phyloP scores from a whole-genome alignment of 2,329 filamentous ascomycete genomes.

The Grosmannia clavigera region DNA sequence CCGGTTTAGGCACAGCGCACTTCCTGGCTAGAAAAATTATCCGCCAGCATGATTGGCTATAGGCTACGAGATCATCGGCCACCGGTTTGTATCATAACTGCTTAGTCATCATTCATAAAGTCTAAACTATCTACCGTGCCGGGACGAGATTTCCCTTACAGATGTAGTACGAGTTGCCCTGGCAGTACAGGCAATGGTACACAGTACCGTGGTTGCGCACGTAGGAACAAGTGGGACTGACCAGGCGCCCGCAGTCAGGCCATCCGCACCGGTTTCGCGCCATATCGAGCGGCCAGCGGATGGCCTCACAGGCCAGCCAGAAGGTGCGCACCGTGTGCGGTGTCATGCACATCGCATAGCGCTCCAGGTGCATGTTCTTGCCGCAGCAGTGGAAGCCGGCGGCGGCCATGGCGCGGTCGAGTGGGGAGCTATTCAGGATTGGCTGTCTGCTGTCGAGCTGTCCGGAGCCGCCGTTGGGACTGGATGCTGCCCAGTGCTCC shows the following conservation, averaged over 20 bases:
- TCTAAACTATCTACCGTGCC: background rate
- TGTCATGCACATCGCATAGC: conserved; percentile 1
- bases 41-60: background rate
- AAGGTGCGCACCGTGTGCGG: background rate
- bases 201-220: background rate
- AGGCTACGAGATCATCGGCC: background rate
- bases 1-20: background rate
- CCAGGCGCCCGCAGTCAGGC: conserved; percentile 7
- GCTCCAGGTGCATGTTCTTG: background rate
- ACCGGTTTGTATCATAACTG: background rate
- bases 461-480: background rate
- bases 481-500: background rate
- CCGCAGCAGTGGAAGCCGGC: conserved; percentile 6
- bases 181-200: conserved; percentile 3
- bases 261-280: conserved; percentile 5
- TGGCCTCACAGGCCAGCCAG: conserved; percentile 2
- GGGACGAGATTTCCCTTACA: background rate
- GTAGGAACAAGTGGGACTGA: background rate
- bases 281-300: background rate
- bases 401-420: background rate
- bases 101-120: background rate
- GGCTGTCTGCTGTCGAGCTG: background rate
- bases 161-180: conserved; percentile 2
- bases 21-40: background rate
- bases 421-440: background rate